Conservation (phyloP, 306 rosid genomes). For the Cicer cuneatum region DNA sequence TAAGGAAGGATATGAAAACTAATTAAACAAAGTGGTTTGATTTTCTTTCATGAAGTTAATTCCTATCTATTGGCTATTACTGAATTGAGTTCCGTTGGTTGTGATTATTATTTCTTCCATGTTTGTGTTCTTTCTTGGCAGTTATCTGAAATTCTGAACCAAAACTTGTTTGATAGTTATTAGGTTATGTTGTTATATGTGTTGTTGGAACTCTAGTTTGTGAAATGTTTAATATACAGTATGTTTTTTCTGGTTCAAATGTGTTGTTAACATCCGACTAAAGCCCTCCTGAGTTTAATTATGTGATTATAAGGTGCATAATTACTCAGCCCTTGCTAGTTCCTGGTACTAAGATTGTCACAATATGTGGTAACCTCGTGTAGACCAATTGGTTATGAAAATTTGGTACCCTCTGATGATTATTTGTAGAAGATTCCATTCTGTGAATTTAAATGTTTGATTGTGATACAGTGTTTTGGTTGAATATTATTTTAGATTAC, state of each 20-base stretch:
- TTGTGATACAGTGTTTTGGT: neutral
- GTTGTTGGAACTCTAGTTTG: neutral
- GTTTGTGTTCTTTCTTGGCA: conserved; percentile 4
- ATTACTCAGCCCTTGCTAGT: neutral
- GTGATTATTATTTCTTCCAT: neutral
- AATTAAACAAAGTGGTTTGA: conserved; percentile 24
- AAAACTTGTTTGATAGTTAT: no score
- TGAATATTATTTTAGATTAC: neutral
- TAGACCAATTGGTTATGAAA: neutral
- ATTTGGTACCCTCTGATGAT: neutral
- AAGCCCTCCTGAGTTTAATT: neutral
- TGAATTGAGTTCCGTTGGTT: conserved; percentile 17
- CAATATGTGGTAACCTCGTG: neutral
- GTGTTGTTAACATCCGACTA: neutral
- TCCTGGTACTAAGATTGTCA: neutral
- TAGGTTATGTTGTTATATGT: conserved; percentile 3
- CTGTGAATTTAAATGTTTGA: conserved; percentile 21
- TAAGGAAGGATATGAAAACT: conserved; percentile 12
- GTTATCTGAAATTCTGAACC: neutral
- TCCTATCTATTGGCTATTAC: neutral
- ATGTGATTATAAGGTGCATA: neutral
- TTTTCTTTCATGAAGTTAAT: neutral
- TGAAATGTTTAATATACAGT: neutral
- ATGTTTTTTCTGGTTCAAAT: neutral
- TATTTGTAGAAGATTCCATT: neutral